Evolutionary conservation across 306 rosid genomes (phyloP).

Genomic region (Crotalaria pallida): DNA sequence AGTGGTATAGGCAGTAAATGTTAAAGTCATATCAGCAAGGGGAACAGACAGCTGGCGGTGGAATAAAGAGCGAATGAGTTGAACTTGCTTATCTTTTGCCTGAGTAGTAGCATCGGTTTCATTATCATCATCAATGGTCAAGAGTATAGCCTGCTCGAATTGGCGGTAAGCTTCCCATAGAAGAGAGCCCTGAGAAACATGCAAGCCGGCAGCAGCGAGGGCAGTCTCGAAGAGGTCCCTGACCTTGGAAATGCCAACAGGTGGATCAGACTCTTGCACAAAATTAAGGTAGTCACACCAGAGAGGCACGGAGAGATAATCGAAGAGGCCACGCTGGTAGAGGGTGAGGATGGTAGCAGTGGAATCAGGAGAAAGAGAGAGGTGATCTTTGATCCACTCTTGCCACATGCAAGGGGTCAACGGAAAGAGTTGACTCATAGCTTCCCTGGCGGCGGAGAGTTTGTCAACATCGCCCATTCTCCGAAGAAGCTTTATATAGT

Average conservation of each 20-base stretch:
- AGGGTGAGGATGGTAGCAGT: constrained; percentile 48
- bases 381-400: constrained; percentile 84
- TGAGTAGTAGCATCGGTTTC: constrained; percentile 56
- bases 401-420: constrained; percentile 78
- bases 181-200: constrained; percentile 62
- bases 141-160: constrained; percentile 63
- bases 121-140: constrained; percentile 37
- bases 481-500: constrained; percentile 70
- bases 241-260: constrained; percentile 58
- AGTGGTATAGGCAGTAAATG: constrained; percentile 58
- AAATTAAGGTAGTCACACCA: constrained; percentile 72
- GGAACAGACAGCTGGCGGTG: constrained; percentile 91
- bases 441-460: constrained; percentile 72
- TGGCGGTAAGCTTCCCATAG: constrained; percentile 82
- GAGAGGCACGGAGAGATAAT: constrained; percentile 73
- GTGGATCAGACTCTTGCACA: constrained; percentile 60
- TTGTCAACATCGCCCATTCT: constrained; percentile 64
- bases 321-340: constrained; percentile 67
- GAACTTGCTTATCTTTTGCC: constrained; percentile 80
- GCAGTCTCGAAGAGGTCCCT: constrained; percentile 81
- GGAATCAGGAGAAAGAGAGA: constrained; percentile 52
- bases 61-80: constrained; percentile 60
- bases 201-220: constrained; percentile 85
- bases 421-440: constrained; percentile 67
- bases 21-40: constrained; percentile 62